Conservation (phyloP, 345 rosid genomes). For the Brassica juncea region DNA sequence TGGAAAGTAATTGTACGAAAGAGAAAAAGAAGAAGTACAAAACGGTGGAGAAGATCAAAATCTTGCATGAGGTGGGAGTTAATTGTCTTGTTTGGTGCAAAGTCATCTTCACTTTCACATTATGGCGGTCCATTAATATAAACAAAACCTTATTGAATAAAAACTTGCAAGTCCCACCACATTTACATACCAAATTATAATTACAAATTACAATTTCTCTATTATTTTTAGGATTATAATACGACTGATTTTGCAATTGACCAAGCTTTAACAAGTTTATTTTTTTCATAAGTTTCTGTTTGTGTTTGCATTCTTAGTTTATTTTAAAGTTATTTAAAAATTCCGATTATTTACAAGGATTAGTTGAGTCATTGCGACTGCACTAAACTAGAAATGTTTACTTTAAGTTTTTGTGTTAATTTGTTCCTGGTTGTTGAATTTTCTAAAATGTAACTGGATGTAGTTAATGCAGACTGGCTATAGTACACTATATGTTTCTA, state of each 20-base stretch:
- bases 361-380: neutral
- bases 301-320: neutral
- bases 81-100: conserved; percentile 22
- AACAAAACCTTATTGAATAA: conserved; percentile 20
- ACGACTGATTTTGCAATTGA: neutral
- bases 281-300: neutral
- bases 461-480: no score
- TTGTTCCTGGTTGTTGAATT: neutral
- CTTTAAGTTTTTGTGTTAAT: neutral
- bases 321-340: no score
- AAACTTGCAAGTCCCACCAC: conserved; percentile 23
- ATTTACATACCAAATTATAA: neutral
- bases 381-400: neutral
- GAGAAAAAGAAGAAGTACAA: neutral
- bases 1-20: neutral
- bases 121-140: conserved; percentile 14
- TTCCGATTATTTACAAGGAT: neutral
- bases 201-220: neutral
- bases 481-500: no score
- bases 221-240: neutral
- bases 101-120: conserved; percentile 20
- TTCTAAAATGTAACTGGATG: no score
- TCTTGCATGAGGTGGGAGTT: conserved; percentile 22
- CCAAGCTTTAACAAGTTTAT: neutral
- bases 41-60: neutral